phyloP scores from a whole-genome alignment of 23 red algal species.

The Gracilariopsis chorda region DNA sequence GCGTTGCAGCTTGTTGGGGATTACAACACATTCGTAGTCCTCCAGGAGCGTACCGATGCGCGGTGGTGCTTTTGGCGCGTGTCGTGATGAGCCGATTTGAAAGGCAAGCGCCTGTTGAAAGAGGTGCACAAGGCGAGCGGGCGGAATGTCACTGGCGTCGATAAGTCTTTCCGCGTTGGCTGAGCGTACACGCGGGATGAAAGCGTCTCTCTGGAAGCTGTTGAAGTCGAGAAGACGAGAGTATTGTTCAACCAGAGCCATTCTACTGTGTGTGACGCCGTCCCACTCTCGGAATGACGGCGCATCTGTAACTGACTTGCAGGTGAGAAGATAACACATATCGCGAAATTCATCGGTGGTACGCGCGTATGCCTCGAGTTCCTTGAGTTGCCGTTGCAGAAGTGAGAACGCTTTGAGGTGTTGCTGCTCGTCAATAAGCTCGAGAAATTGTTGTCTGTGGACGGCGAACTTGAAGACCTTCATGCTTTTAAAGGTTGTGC shows the following conservation, averaged over 20 bases:
- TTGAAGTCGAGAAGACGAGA: slow-evolving; percentile 89
- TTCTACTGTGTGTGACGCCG: slow-evolving; percentile 60
- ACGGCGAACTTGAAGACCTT: slow-evolving; percentile 93
- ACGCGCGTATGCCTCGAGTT: slow-evolving; percentile 83
- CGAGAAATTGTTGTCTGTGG: slow-evolving; percentile 90
- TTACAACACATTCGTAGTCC: slow-evolving; percentile 88
- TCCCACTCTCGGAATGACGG: slow-evolving; percentile 84
- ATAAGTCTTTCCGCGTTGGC: slow-evolving; percentile 8
- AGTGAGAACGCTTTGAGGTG: slow-evolving; percentile 89
- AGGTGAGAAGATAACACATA: slow-evolving; percentile 97
- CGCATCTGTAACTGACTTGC: slow-evolving; percentile 94
- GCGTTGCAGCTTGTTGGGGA: slow-evolving; percentile 78
- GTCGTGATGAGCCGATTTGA: slow-evolving; percentile 79
- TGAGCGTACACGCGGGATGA: background rate
- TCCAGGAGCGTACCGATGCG: slow-evolving; percentile 87
- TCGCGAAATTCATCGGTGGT: slow-evolving; percentile 87
- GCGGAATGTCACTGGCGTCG: slow-evolving; percentile 61
- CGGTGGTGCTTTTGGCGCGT: slow-evolving; percentile 73
- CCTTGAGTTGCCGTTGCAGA: slow-evolving; percentile 85
- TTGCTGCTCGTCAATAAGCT: slow-evolving; percentile 92
- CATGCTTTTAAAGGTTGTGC: slow-evolving; percentile 77
- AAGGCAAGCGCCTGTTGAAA: slow-evolving; percentile 90
- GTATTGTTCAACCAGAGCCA: slow-evolving; percentile 87
- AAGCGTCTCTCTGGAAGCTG: slow-evolving; percentile 11
- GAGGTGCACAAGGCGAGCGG: slow-evolving; percentile 70